Percentiles rank a stretch among this genome's conserved stretches.
phyloP scores from a whole-genome alignment of 169 alveolate genomes.

The Plasmodium relictum region DNA sequence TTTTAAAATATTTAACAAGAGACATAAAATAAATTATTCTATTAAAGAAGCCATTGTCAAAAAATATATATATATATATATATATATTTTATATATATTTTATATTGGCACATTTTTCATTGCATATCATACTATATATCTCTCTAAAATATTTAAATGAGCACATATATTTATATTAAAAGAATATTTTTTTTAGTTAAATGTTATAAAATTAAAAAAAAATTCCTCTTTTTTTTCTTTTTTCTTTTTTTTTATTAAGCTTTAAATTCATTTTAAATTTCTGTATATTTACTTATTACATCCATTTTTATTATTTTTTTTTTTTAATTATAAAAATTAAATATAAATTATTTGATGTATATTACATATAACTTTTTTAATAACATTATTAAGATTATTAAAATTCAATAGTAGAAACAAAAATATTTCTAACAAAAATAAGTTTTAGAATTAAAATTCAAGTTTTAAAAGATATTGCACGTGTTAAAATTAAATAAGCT shows the following conservation, averaged over 20 bases:
- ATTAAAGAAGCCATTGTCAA: not conserved
- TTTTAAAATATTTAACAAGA: constrained; percentile 47
- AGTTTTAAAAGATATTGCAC: not conserved
- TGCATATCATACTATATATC: no score
- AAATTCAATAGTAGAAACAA: not conserved
- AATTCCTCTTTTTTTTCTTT: not conserved
- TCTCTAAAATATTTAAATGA: no score
- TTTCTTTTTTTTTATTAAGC: constrained; percentile 6
- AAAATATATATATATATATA: constrained; percentile 5
- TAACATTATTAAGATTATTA: not conserved
- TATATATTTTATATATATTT: not conserved
- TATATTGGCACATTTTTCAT: no score
- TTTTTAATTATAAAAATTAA: not conserved
- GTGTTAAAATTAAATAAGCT: no score
- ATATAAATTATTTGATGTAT: constrained; percentile 4
- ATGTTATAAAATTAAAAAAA: not conserved
- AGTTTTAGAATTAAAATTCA: not conserved
- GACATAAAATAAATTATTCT: constrained; percentile 18
- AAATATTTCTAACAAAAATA: no score
- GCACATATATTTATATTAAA: not conserved
- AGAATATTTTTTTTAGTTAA: not conserved
- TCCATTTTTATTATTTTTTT: not conserved
- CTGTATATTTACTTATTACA: not conserved
- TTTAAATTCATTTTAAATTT: constrained; percentile 6
- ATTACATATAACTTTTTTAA: not conserved